Base-by-base conservation (phyloP, 1,284 basidiomycete genomes). In the Heterobasidion occidentale region DNA sequence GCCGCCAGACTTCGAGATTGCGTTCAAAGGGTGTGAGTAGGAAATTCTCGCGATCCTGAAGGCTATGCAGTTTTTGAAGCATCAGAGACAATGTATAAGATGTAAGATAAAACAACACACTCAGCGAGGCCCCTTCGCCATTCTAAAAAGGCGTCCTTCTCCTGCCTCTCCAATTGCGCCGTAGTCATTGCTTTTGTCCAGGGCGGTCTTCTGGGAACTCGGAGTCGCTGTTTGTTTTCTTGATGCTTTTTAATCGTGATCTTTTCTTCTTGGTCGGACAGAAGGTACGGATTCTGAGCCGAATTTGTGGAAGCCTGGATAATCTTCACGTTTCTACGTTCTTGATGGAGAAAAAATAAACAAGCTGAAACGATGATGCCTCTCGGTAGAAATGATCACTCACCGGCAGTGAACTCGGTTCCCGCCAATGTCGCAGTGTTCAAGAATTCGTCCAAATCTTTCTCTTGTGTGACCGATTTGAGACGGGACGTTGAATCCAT, bases 341-440 rank as follows among this genome's bases (percentile, higher is more conserved):
- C 97, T 91, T 33, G 56, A 38, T 55, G 59, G 45, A 42, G 56
- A 50, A 33, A 38, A 51, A 42, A 53, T 12, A 19, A 11, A 20
- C 33, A 27, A 48, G 34, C 36, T 8, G 34, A 27, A 15, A 19
- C 47, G 27, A 36, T 11, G 35, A 52, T 36, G 8, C 12, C 11
- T 15, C 17, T 38, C 9, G 19, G 19, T 38, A 6, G 38, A 34
- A n/a, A 27, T 9, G 57, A 27, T 27, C 33, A 68, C 81, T 53
- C 60, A 94, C 94, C 94, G 42, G 94, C 97, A n/a, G 94, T 94
- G 67, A 99, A 99, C 66, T 99, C 93, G 14, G 88, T 89, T 54
- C 92, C 96, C 19, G 97, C 97, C 53, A 99, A 76, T 61, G 93
- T 90, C 3, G 97, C 97, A 17, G 94, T 98, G 68, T 86, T 96